These are phyloP conservation scores for Gossypium mustelinum DNA, from an alignment of 345 rosid species.

Conservation along the genomic window DNA sequence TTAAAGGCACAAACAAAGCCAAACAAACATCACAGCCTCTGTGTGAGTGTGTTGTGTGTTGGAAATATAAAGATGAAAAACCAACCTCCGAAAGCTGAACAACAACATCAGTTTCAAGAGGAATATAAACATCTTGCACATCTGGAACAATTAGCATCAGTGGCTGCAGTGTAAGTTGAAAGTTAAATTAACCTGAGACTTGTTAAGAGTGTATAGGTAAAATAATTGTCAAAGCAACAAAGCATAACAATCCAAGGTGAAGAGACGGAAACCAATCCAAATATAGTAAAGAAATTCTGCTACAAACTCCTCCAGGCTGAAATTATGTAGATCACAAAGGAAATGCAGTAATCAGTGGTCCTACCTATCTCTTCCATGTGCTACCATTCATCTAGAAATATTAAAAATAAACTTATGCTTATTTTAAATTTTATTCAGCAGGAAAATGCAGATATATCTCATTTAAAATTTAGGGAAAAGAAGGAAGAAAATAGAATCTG, in stretches of 20 bases:
- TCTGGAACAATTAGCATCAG: slow-evolving; percentile 98
- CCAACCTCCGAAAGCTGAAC: slow-evolving; percentile 89
- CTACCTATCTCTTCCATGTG: background rate
- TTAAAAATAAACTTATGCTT: background rate
- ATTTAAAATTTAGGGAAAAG: background rate
- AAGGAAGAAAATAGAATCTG: background rate
- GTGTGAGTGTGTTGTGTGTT: background rate
- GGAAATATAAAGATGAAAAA: slow-evolving; percentile 4
- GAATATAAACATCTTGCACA: slow-evolving; percentile 92
- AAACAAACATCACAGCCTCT: background rate
- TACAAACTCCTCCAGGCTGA: background rate
- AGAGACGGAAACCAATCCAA: background rate
- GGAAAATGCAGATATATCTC: background rate
- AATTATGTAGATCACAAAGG: background rate
- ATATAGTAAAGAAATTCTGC: background rate
- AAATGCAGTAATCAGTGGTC: background rate
- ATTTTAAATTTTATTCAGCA: background rate
- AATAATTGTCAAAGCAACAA: background rate
- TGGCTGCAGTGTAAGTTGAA: slow-evolving; percentile 57
- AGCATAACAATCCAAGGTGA: background rate
- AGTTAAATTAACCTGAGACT: slow-evolving; percentile 16
- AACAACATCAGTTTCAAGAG: slow-evolving; percentile 82
- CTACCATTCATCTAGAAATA: background rate
- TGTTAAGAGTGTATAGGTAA: background rate
- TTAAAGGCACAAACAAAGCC: background rate